These are phyloP conservation scores for Harringtonia lauricola DNA, from an alignment of 2,329 filamentous ascomycete species.

Conservation along the genomic window DNA sequence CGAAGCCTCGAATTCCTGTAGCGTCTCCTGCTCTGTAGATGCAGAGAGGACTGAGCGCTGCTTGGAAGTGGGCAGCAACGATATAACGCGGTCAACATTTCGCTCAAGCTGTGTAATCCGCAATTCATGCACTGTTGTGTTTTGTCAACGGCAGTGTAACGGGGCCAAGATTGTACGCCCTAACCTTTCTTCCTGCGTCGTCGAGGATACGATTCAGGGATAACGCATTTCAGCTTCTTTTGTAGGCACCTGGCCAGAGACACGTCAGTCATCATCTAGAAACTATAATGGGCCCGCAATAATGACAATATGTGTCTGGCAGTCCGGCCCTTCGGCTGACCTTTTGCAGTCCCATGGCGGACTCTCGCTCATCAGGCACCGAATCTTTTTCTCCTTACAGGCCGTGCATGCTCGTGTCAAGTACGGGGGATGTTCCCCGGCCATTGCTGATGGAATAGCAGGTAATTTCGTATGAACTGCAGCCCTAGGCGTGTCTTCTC, in stretches of 20 bases:
- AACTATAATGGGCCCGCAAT: no score
- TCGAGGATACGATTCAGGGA: background rate
- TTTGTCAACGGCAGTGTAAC: background rate
- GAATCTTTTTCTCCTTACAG: constrained; percentile 5
- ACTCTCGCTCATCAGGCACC: constrained; percentile 2
- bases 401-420: background rate
- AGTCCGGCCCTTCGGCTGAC: background rate
- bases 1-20: background rate
- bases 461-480: background rate
- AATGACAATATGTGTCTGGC: background rate
- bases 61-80: background rate
- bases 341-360: constrained; percentile 3
- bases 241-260: constrained; percentile 1
- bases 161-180: background rate
- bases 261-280: background rate
- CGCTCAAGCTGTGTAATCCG: constrained; percentile 1
- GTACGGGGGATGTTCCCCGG: background rate
- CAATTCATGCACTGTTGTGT: background rate
- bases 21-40: background rate
- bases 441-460: background rate
- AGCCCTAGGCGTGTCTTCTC: background rate
- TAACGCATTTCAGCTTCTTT: constrained; percentile 2
- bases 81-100: constrained; percentile 1
- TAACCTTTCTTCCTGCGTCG: background rate
- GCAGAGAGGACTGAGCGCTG: background rate